Percentiles rank a stretch among this genome's conserved stretches.
Conservation (phyloP, 805 yeast genomes). For the Cyberlindnera xishuangbannaensis region DNA sequence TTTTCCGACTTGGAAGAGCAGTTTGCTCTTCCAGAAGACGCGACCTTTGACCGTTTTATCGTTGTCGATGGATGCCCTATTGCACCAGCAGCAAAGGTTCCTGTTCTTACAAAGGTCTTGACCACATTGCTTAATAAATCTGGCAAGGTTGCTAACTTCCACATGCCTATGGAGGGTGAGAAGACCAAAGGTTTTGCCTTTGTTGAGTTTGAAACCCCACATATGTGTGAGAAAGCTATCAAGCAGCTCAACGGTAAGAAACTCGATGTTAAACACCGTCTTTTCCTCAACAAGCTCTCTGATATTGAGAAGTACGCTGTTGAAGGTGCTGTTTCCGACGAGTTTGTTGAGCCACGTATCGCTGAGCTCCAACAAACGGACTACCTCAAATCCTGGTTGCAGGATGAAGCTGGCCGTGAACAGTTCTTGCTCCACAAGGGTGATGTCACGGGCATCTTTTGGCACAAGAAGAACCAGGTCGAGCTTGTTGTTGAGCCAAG, state of each 20-base stretch:
- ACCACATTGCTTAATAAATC: slow-evolving; percentile 71
- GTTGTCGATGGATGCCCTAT: slow-evolving; percentile 95
- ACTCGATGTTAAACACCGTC: slow-evolving; percentile 88
- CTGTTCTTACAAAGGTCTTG: slow-evolving; percentile 78
- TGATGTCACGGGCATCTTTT: slow-evolving; percentile 76
- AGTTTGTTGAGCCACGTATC: slow-evolving; percentile 64
- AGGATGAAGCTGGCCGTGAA: slow-evolving; percentile 84
- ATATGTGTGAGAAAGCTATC: slow-evolving; percentile 72
- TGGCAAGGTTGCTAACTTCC: slow-evolving; percentile 73
- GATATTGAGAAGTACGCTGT: slow-evolving; percentile 81
- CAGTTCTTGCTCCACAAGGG: slow-evolving; percentile 78
- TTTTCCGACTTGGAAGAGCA: slow-evolving; percentile 81
- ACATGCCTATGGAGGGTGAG: slow-evolving; percentile 76
- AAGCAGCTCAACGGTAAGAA: slow-evolving; percentile 81
- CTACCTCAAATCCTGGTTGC: slow-evolving; percentile 85
- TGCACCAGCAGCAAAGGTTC: slow-evolving; percentile 85
- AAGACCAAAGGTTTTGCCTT: slow-evolving; percentile 83
- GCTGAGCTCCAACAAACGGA: slow-evolving; percentile 73
- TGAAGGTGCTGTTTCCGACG: slow-evolving; percentile 50
- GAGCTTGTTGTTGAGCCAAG: slow-evolving; percentile 76
- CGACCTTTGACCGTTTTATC: slow-evolving; percentile 67
- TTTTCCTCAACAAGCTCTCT: slow-evolving; percentile 72
- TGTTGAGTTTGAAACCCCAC: slow-evolving; percentile 67
- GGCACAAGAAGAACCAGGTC: slow-evolving; percentile 74
- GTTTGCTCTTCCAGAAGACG: slow-evolving; percentile 55